Base-by-base conservation (phyloP, 1,284 basidiomycete genomes). In the Cutaneotrichosporon spelunceum region DNA sequence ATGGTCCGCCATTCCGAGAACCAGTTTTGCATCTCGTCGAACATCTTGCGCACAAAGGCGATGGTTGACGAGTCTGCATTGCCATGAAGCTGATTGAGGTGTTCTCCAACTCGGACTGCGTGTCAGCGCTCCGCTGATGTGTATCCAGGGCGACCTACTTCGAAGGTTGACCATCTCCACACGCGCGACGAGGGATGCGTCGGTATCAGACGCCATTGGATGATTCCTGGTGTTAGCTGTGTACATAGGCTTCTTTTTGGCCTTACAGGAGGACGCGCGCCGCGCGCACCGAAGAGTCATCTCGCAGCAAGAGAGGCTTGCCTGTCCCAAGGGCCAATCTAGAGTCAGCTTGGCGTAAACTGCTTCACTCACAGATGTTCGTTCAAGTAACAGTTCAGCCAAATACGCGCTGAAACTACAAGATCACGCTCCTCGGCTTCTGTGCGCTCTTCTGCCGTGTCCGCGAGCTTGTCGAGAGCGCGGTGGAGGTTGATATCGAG, bases 301-400 rank as follows among this genome's bases (percentile, higher is more conserved):
- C 92, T 53, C 91, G 85, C 44, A 96, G 82, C 56, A 95, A 86
- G 60, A 94, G 86, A 4, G 93, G 93, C 30, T 91, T 85, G 36
- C 93, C 93, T 1, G 90, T 94, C 3, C 91, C 92, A 56, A 94
- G 80, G 76, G 89, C 91, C 86, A 93, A 90, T 75, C 90, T 92
- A 63, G 59, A 24, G 55, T 66, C 47, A 63, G 60, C 36, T 23
- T 13, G 19, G 11, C 13, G n/a, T 45, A 2, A 8, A 39, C 29
- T 14, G 19, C 23, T 1, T 2, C 16, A 66, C 75, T 58, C 53
- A 76, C 73, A 78, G 68, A 44, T 78, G 74, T 49, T 79, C 78
- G 53, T 78, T 72, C 59, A 77, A 68, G 53, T 94, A 95, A 44
- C 93, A 83, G 75, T 91, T 93, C 64, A 95, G 82, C 93, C 93